Base-by-base conservation (phyloP, 345 rosid genomes). In the Acer negundo region DNA sequence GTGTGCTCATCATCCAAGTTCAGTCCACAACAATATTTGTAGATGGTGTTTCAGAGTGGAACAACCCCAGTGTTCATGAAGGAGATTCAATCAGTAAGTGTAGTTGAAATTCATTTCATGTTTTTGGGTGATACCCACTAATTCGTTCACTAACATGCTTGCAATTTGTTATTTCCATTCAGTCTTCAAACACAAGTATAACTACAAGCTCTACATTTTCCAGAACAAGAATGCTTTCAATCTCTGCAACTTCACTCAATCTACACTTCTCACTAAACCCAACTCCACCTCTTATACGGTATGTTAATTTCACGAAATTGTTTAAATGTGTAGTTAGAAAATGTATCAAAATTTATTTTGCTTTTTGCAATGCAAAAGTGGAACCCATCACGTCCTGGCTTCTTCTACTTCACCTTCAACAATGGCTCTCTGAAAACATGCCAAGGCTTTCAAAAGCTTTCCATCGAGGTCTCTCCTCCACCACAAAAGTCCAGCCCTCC, bases 341-440 rank as follows among this genome's bases (percentile, higher is more conserved):
- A 35, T 35, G 38, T 35, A 4, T 35, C 38, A 35, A 35, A 35
- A 4, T 35, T 35, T 22, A 69, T 40, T 51, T 58, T 6, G 10
- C 6, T 80, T 70, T 13, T 10, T 0, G 31, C 47, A 69, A 62
- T 65, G 3, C 68, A 46, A 63, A 79, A 94, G 99, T 96, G 99
- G 99, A 84, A 92, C 65, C 93, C 97, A 59, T 92, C 99, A 51
- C 92, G 98, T 59, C 83, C 87, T 82, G 98, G 99, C 35, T 87
- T 84, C 70, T 96, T 81, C 95, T 96, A 91, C 92, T 96, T 96
- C 78, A 51, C 87, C 59, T 93, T 94, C 92, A 83, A 84, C 88
- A 92, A 86, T 82, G 96, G 93, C 75, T 87, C 91, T 20, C 79
- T 81, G 8, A 84, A 79, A 24, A 82, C 90, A 12, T 94, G 98